These are phyloP conservation scores for Rutidosis leptorrhynchoides DNA, from an alignment of 129 eudicot species.

Conservation along the genomic window DNA sequence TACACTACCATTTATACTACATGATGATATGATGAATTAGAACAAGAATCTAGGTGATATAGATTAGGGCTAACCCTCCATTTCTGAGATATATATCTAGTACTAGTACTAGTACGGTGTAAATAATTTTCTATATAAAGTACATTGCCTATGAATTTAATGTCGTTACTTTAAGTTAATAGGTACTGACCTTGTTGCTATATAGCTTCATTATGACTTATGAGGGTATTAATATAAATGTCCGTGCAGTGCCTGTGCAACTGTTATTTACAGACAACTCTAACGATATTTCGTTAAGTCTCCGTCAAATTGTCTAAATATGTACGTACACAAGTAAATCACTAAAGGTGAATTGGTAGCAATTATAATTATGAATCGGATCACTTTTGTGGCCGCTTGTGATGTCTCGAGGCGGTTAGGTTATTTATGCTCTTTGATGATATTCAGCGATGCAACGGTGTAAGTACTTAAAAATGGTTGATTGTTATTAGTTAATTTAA, in stretches of 20 bases:
- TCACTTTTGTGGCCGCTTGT: too few species aligned
- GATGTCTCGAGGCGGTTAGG: too few species aligned
- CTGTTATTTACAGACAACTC: constrained; percentile 20
- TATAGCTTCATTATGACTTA: constrained; percentile 22
- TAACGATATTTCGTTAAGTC: constrained; percentile 21
- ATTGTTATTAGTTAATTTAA: too few species aligned
- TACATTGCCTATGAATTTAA: constrained; percentile 26
- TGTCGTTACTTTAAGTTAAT: constrained; percentile 22
- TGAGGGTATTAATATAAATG: constrained; percentile 16
- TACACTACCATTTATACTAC: neutral
- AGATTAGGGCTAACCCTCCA: neutral
- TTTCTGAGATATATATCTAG: constrained; percentile 7
- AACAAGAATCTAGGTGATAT: neutral
- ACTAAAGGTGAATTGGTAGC: constrained; percentile 1
- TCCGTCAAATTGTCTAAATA: constrained; percentile 10
- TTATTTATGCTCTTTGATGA: too few species aligned
- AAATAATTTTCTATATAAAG: constrained; percentile 22
- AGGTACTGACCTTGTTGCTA: constrained; percentile 21
- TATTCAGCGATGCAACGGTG: too few species aligned
- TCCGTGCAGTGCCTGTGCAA: constrained; percentile 1
- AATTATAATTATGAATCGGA: too few species aligned
- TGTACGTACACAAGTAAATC: neutral
- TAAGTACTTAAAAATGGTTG: too few species aligned
- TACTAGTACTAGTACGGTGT: too few species aligned
- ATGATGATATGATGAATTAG: neutral